phyloP scores from a whole-genome alignment of 805 yeast species.

The Yamadazyma sp. region DNA sequence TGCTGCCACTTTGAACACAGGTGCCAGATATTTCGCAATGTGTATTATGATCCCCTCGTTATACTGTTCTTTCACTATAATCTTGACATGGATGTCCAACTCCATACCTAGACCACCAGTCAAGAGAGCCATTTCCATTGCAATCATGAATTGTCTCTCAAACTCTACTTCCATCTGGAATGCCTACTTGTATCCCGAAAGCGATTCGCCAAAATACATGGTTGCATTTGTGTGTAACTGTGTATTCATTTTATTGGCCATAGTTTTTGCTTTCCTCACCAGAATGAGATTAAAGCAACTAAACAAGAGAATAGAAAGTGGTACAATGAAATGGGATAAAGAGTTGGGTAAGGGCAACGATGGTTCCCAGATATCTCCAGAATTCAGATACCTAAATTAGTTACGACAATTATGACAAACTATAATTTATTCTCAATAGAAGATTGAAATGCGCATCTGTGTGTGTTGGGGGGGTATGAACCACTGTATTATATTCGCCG shows the following conservation, averaged over 20 bases:
- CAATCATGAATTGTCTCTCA: slow-evolving; percentile 55
- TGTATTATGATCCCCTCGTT: slow-evolving; percentile 57
- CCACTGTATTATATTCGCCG: too few relatives aligned
- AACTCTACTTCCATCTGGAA: slow-evolving; percentile 60
- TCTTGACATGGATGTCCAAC: slow-evolving; percentile 56
- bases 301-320: slow-evolving; percentile 43
- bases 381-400: slow-evolving; percentile 41
- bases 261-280: slow-evolving; percentile 37
- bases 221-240: slow-evolving; percentile 50
- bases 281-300: slow-evolving; percentile 37
- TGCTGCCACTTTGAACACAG: slow-evolving; percentile 51
- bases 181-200: slow-evolving; percentile 48
- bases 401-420: slow-evolving; percentile 6
- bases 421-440: not conserved
- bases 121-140: slow-evolving; percentile 58
- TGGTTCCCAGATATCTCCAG: slow-evolving; percentile 42
- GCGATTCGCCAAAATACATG: slow-evolving; percentile 46
- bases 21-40: slow-evolving; percentile 61
- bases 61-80: slow-evolving; percentile 53
- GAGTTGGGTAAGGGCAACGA: slow-evolving; percentile 50
- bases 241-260: slow-evolving; percentile 45
- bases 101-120: slow-evolving; percentile 58
- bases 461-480: too few relatives aligned
- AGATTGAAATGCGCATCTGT: too few relatives aligned
- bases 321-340: slow-evolving; percentile 50